Conservation (phyloP, 2,329 filamentous ascomycete species). For the Trichoderma harzianum region DNA sequence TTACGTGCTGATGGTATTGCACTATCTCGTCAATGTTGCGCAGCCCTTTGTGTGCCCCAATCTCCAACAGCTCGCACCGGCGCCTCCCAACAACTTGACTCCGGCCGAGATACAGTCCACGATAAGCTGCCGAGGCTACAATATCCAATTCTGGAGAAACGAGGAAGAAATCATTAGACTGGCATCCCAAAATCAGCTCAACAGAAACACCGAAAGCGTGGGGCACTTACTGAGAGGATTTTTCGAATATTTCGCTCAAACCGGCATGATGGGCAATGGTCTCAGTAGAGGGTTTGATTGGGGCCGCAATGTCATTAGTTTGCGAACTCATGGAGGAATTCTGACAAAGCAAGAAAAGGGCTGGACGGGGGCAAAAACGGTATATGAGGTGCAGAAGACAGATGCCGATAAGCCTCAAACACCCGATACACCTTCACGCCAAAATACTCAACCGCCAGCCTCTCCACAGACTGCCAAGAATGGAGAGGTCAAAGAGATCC, state of each 20-base stretch:
- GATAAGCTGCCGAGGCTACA: slow-evolving; percentile 57
- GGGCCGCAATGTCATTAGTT: slow-evolving; percentile 73
- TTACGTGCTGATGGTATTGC: slow-evolving; percentile 87
- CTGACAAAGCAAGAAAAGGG: slow-evolving; percentile 73
- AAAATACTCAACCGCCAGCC: slow-evolving; percentile 18
- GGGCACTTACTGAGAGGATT: slow-evolving; percentile 75
- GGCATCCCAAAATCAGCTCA: slow-evolving; percentile 57
- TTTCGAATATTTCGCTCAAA: slow-evolving; percentile 79
- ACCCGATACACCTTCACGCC: background rate
- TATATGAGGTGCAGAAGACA: slow-evolving; percentile 47
- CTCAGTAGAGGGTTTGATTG: slow-evolving; percentile 67
- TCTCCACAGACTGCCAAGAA: slow-evolving; percentile 28
- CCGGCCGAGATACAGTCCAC: slow-evolving; percentile 25
- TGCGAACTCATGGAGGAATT: slow-evolving; percentile 68
- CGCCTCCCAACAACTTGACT: slow-evolving; percentile 34
- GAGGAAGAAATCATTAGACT: slow-evolving; percentile 65
- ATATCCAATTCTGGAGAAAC: slow-evolving; percentile 75
- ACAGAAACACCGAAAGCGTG: slow-evolving; percentile 65
- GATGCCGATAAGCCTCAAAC: background rate
- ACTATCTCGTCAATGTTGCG: slow-evolving; percentile 82
- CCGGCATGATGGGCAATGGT: slow-evolving; percentile 49
- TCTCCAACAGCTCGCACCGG: slow-evolving; percentile 59
- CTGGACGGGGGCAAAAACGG: slow-evolving; percentile 80
- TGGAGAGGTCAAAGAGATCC: slow-evolving; percentile 61
- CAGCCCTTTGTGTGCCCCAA: slow-evolving; percentile 82